phyloP scores from a whole-genome alignment of 352 stramenopile species.

The Pythium scleroteichum region DNA sequence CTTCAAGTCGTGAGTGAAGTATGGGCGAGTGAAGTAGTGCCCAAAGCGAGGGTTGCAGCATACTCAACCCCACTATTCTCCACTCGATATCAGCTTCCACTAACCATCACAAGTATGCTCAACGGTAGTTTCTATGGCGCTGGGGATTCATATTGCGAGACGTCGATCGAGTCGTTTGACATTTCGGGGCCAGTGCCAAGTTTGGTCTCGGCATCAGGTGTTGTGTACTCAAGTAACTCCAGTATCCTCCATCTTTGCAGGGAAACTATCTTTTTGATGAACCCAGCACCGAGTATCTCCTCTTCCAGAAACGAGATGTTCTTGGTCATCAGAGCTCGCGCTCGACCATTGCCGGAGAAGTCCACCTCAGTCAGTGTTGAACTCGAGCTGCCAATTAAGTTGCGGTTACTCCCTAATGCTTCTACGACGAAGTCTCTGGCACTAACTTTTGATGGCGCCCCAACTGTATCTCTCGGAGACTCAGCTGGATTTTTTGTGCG shows the following conservation, averaged over 20 bases:
- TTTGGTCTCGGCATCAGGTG: background rate
- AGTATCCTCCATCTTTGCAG: slow-evolving; percentile 10
- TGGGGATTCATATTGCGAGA: no score
- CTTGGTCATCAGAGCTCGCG: background rate
- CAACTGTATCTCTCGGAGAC: background rate
- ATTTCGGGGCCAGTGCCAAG: no score
- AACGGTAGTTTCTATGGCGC: no score
- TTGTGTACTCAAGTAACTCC: no score
- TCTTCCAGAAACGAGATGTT: background rate
- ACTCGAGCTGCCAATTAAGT: slow-evolving; percentile 28
- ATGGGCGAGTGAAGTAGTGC: no score
- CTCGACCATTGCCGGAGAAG: background rate
- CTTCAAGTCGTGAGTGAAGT: no score
- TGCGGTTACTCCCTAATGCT: slow-evolving; percentile 7
- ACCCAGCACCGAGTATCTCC: background rate
- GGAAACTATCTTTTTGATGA: slow-evolving; percentile 7
- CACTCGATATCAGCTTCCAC: no score
- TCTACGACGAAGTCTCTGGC: background rate
- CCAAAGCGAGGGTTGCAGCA: no score
- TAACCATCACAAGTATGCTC: no score
- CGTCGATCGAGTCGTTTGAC: no score
- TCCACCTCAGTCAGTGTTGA: slow-evolving; percentile 5
- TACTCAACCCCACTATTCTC: no score
- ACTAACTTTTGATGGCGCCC: slow-evolving; percentile 13
- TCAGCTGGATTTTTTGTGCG: no score